Base-by-base conservation (phyloP, 805 yeast genomes). In the Barnettozyma sucrosica region DNA sequence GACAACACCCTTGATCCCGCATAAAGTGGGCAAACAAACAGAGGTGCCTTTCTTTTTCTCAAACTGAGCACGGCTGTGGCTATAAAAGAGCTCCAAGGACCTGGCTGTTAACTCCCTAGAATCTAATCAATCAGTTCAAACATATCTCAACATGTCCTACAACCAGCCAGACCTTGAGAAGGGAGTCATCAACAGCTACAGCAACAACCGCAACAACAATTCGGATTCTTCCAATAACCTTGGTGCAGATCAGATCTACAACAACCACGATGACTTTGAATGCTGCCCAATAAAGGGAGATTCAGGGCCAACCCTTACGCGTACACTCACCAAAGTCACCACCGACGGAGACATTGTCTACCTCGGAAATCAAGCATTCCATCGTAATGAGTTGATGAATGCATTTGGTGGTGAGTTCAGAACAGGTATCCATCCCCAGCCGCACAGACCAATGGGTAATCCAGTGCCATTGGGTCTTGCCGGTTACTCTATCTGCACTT, bases 381-480 rank as follows among this genome's bases (percentile, higher is more conserved):
- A 46, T 20, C 39, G 44, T 11, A 21, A 41, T 21, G 49, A 46
- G 33, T 26, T 46, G 13, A 21, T 41, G 38, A 46, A 46, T 37
- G 49, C 49, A 9, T 46, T 46, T 37, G 49, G 43, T 30, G 49
- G 49, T 42, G 49, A 42, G 20, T 46, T 46, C 18, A 30, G 41
- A 34, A 6, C 45, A 1, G 49, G 49, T 21, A n/a, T 46, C 25
- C 49, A 46, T 19, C 39, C 49, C 11, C 36, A 43, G 9, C 49
- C 49, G 18, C 45, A 42, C 19, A 26, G 45, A 30, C 49, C 49
- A 20, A 62, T 58, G 45, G 75, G 60, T 13, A 57, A 58, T 36
- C 79, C 82, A 1, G 76, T 80, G 10, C 80, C 81, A 1, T 66
- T 78, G 16, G 83, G 83, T 5, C 66, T 78, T 30, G 69, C 70